Evolutionary conservation across 2,329 filamentous ascomycete species (phyloP).

Genomic region (Ophiostoma sp.): DNA sequence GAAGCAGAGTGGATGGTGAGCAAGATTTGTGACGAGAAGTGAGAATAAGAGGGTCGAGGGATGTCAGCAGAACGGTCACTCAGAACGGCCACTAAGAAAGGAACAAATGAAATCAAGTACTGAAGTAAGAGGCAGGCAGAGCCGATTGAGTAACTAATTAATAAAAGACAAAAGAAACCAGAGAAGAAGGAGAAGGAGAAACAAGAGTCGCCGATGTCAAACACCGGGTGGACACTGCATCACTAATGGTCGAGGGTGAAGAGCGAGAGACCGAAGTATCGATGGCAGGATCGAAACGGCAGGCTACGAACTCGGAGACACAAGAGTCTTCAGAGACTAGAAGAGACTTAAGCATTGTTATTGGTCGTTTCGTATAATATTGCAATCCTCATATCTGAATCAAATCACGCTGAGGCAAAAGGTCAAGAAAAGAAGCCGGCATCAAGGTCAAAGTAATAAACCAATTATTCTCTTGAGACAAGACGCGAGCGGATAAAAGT

Average conservation of each 20-base stretch:
- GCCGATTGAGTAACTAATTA: background rate
- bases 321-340: background rate
- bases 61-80: background rate
- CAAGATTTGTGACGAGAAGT: background rate
- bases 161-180: background rate
- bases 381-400: too few relatives aligned
- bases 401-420: too few relatives aligned
- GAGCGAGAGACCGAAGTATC: background rate
- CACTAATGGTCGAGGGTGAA: background rate
- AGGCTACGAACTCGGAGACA: background rate
- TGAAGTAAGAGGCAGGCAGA: too few relatives aligned
- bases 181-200: background rate
- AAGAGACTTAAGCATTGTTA: background rate
- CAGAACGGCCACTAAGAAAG: too few relatives aligned
- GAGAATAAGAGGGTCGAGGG: background rate
- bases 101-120: too few relatives aligned
- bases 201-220: background rate
- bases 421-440: slow-evolving; percentile 6
- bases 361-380: too few relatives aligned
- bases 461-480: background rate
- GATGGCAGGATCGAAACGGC: background rate
- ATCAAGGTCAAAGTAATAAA: background rate
- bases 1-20: background rate
- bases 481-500: background rate
- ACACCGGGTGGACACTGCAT: background rate